Evolutionary conservation across 495 filamentous ascomycete genomes (phyloP), one percentile per base, ranked within the genome.

Genomic region (Extremus antarcticus): DNA sequence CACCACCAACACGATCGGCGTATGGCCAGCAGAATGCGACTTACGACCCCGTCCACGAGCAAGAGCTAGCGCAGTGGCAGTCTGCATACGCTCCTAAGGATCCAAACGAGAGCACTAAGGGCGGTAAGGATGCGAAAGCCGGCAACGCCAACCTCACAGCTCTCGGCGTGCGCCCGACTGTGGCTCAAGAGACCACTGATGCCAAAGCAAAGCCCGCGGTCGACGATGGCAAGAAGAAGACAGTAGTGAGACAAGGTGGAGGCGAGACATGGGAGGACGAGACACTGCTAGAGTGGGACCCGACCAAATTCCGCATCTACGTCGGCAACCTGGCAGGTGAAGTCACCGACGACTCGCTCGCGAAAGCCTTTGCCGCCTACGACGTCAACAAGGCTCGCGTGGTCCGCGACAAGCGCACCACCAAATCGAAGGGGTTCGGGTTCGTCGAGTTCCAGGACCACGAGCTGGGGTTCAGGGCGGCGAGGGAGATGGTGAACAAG

Each of bases 301-400:
- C 94, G 0, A 78, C 86, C 1, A 94, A 98, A 71, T 88, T 95
- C 63, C 85, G 92, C 3, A 76, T 98, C 16, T 96, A 96, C 67
- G 88, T 97, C 17, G 92, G 92, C 47, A 98, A 98, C 66, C 79
- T 98, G 22, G 94, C 92, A n/a, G 92, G 92, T 53, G 92, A 98
- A 73, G 92, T 95, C 11, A 97, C 94, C 3, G 94, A 98, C 68
- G 92, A 98, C 38, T 91, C 88, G 1, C 71, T 98, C 10, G 74
- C 91, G 62, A 97, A 98, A 70, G 92, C 92, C 0, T 98, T 98
- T 63, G 73, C 86, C 1, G 82, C 84, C 53, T 98, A 94, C 75
- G 91, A 87, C 7, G 80, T 97, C 24, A 83, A 88, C 61, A 95
- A 95, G 69, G 90, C 90, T 10, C 83, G 91, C 10, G 94, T 98